Conservation (phyloP, 805 yeast genomes). For the Cyberlindnera saturnus region DNA sequence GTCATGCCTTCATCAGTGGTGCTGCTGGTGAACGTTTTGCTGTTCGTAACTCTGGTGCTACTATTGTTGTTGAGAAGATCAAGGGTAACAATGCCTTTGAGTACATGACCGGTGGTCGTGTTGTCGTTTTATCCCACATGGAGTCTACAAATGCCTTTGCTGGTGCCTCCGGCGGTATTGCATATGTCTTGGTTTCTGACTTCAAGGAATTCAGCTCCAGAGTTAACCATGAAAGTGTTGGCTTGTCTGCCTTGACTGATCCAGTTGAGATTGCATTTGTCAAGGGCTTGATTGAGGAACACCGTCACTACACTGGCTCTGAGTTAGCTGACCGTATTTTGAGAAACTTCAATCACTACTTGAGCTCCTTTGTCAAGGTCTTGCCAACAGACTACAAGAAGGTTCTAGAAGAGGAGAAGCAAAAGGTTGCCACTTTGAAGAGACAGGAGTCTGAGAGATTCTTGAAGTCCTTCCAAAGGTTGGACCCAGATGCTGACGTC, state of each 20-base stretch:
- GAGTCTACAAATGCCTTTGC: slow-evolving; percentile 86
- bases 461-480: slow-evolving; percentile 63
- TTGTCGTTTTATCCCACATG: slow-evolving; percentile 83
- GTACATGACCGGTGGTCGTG: slow-evolving; percentile 99
- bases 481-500: slow-evolving; percentile 75
- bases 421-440: slow-evolving; percentile 59
- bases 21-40: slow-evolving; percentile 98
- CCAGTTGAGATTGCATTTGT: slow-evolving; percentile 92
- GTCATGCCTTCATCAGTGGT: slow-evolving; percentile 91
- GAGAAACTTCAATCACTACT: slow-evolving; percentile 79
- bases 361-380: slow-evolving; percentile 88
- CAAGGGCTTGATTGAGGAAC: slow-evolving; percentile 90
- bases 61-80: slow-evolving; percentile 87
- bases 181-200: slow-evolving; percentile 91
- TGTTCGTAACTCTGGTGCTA: slow-evolving; percentile 97
- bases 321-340: slow-evolving; percentile 81
- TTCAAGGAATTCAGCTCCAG: slow-evolving; percentile 74
- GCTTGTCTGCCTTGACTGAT: slow-evolving; percentile 67
- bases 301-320: slow-evolving; percentile 90
- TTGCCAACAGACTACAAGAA: slow-evolving; percentile 88
- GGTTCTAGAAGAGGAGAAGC: slow-evolving; percentile 72
- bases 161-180: slow-evolving; percentile 99
- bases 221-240: slow-evolving; percentile 79
- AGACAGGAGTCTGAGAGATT: slow-evolving; percentile 51
- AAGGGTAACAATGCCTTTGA: slow-evolving; percentile 99